These are phyloP conservation scores for Gracilariopsis chorda DNA, from an alignment of 23 red algal genomes.

Conservation along the genomic window DNA sequence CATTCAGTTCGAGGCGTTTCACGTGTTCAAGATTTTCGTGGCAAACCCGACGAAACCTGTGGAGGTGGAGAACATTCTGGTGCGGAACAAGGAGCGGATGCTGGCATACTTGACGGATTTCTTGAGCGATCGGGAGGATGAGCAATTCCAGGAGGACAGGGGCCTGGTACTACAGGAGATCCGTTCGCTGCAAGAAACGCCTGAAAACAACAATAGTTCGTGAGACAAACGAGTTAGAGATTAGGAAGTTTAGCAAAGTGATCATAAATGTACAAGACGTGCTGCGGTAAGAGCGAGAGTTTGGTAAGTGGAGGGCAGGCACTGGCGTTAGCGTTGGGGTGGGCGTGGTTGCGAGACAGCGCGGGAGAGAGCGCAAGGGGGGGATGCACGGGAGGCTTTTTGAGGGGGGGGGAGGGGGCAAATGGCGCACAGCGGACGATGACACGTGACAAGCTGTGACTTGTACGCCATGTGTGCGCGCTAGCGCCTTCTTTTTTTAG, in stretches of 20 bases:
- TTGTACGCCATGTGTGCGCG: no score
- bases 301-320: no score
- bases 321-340: no score
- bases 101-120: slow-evolving; percentile 82
- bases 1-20: slow-evolving; percentile 99
- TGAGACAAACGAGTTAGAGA: neutral
- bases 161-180: slow-evolving; percentile 75
- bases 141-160: slow-evolving; percentile 94
- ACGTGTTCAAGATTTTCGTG: slow-evolving; percentile 99
- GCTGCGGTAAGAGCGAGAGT: no score
- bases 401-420: no score
- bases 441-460: no score
- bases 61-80: slow-evolving; percentile 80
- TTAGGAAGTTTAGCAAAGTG: neutral
- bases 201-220: neutral
- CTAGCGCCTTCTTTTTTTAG: no score
- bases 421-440: no score
- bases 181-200: slow-evolving; percentile 22
- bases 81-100: slow-evolving; percentile 80
- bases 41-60: slow-evolving; percentile 94
- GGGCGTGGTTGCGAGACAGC: no score
- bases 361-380: no score
- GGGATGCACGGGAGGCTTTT: no score
- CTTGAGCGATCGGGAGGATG: slow-evolving; percentile 83
- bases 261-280: neutral